Percentiles rank a stretch among this genome's conserved stretches.
phyloP scores from a whole-genome alignment of 2,329 filamentous ascomycete genomes.

The Lachnum nothofagi region DNA sequence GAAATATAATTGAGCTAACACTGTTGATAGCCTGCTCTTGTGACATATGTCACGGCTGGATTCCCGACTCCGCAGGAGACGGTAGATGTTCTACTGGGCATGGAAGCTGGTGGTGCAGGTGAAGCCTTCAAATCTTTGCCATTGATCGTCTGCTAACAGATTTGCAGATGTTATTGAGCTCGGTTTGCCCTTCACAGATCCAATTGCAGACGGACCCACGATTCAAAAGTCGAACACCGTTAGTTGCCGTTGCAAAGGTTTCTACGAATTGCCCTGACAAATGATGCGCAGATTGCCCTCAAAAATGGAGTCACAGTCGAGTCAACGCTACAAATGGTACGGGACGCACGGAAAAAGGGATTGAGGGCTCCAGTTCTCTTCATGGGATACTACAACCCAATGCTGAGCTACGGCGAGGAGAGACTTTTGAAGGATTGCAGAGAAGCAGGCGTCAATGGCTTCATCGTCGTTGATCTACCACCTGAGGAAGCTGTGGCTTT shows the following conservation, averaged over 20 bases:
- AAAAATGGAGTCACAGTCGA: conserved; percentile 81
- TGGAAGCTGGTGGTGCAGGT: conserved; percentile 92
- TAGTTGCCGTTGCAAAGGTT: conserved; percentile 27
- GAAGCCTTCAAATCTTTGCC: conserved; percentile 28
- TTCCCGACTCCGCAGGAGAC: conserved; percentile 81
- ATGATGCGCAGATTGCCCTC: conserved; percentile 56
- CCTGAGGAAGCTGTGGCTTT: conserved; percentile 94
- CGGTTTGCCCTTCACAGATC: conserved; percentile 93
- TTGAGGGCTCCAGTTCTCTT: conserved; percentile 78
- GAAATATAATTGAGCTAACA: conserved; percentile 1
- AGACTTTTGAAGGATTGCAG: conserved; percentile 78
- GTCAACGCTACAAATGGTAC: conserved; percentile 76
- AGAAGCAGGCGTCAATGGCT: conserved; percentile 83
- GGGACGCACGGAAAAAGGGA: conserved; percentile 70
- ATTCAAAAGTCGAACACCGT: conserved; percentile 93
- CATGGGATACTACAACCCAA: conserved; percentile 99
- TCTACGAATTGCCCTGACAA: conserved; percentile 13
- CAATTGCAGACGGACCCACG: conserved; percentile 93
- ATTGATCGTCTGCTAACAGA: conserved; percentile 4
- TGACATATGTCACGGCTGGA: conserved; percentile 94
- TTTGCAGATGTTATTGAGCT: conserved; percentile 82
- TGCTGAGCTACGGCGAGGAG: conserved; percentile 92
- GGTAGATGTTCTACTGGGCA: conserved; percentile 74
- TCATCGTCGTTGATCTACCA: conserved; percentile 92
- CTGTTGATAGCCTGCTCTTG: conserved; percentile 54